Evolutionary conservation across 2,329 filamentous ascomycete species (phyloP).

Genomic region (Cladophialophora yegresii): DNA sequence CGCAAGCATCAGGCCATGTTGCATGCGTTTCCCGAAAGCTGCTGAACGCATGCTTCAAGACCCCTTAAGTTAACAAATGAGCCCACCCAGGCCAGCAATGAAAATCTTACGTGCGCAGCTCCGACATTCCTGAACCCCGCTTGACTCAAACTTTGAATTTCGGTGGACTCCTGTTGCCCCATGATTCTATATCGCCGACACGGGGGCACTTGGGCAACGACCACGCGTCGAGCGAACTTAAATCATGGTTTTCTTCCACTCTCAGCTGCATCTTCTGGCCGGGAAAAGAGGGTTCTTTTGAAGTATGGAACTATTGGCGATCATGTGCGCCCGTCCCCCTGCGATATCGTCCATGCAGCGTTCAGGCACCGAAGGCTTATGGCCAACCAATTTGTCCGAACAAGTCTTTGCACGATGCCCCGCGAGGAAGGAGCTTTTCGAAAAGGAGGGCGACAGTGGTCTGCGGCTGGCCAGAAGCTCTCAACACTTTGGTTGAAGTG

Average conservation of each 20-base stretch:
- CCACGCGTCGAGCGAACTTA: background rate
- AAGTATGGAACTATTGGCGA: background rate
- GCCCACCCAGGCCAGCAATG: constrained; percentile 1
- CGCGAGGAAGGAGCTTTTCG: background rate
- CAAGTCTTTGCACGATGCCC: constrained; percentile 9
- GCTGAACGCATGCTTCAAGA: constrained; percentile 28
- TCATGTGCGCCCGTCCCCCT: background rate
- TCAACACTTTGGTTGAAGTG: constrained; percentile 8
- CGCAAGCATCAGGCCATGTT: constrained; percentile 14
- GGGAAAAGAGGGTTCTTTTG: background rate
- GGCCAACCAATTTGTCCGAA: constrained; percentile 17
- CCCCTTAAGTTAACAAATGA: constrained; percentile 6
- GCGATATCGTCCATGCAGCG: constrained; percentile 5
- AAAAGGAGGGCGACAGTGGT: background rate
- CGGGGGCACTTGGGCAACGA: constrained; percentile 1
- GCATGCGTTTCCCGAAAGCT: constrained; percentile 18
- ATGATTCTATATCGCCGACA: constrained; percentile 6
- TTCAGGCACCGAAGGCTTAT: constrained; percentile 15
- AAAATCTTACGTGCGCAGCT: constrained; percentile 12
- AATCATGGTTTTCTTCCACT: background rate
- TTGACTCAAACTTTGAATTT: constrained; percentile 23
- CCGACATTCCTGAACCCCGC: constrained; percentile 23
- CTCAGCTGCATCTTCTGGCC: background rate
- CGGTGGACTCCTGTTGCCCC: constrained; percentile 3
- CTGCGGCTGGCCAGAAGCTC: background rate